phyloP scores from a whole-genome alignment of 257 asterid genomes.

The Rehmannia glutinosa region DNA sequence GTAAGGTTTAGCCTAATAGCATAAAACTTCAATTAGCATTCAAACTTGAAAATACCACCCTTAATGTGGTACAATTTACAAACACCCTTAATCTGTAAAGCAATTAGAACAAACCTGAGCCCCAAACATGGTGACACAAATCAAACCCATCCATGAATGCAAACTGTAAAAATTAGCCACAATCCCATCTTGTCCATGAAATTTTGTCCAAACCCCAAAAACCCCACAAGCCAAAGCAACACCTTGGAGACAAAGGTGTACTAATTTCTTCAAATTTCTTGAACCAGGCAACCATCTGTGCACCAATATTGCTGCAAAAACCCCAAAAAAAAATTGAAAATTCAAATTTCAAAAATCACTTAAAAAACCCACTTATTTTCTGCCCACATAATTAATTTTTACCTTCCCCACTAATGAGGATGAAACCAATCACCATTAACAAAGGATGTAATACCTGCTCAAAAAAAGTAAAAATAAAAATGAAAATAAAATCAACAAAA shows the following conservation, averaged over 20 bases:
- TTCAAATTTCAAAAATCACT: neutral
- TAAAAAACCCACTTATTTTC: constrained; percentile 7
- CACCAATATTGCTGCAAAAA: constrained; percentile 70
- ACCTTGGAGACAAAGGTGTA: constrained; percentile 83
- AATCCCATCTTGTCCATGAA: constrained; percentile 72
- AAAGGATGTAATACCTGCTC: constrained; percentile 82
- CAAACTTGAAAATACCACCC: neutral
- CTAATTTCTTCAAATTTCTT: constrained; percentile 71
- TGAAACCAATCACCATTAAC: constrained; percentile 89
- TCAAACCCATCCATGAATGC: constrained; percentile 95
- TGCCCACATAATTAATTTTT: neutral
- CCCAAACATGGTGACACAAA: constrained; percentile 64
- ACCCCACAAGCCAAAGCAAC: constrained; percentile 82
- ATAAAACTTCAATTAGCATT: neutral
- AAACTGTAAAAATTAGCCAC: constrained; percentile 80
- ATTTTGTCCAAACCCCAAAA: constrained; percentile 86
- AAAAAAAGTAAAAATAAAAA: too few species aligned
- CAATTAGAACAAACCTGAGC: constrained; percentile 57
- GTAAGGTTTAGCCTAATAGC: too few species aligned
- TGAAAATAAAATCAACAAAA: too few species aligned
- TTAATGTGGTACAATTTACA: too few species aligned
- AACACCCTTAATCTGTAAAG: neutral
- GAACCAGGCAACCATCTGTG: constrained; percentile 91
- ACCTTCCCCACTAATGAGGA: constrained; percentile 91
- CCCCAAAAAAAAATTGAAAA: neutral